Percentiles rank a stretch among this genome's conserved stretches.
phyloP scores from a whole-genome alignment of 768 basidiomycete genomes.

The Suillus alpinus region DNA sequence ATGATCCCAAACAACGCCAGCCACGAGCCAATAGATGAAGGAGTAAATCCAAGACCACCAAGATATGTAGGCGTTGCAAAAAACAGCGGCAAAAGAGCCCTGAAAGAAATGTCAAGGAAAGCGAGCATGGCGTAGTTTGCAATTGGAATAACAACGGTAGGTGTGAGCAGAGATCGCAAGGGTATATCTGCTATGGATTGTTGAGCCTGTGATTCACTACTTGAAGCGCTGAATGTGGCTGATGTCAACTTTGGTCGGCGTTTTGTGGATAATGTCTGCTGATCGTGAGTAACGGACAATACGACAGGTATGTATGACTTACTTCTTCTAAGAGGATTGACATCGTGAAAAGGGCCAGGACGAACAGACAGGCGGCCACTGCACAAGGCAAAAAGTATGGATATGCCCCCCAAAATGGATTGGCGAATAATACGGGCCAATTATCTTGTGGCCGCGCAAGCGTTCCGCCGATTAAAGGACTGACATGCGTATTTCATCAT shows the following conservation, averaged over 20 bases:
- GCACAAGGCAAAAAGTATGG: slow-evolving; percentile 40
- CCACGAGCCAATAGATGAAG: slow-evolving; percentile 38
- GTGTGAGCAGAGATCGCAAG: slow-evolving; percentile 28
- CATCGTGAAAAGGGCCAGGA: slow-evolving; percentile 16
- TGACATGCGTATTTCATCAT: slow-evolving; percentile 34
- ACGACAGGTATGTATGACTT: not conserved
- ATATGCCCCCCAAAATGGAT: slow-evolving; percentile 33
- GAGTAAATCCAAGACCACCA: slow-evolving; percentile 42
- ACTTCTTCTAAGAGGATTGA: slow-evolving; percentile 31
- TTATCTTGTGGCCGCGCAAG: slow-evolving; percentile 53
- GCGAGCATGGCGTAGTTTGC: slow-evolving; percentile 40
- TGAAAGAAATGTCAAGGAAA: slow-evolving; percentile 40
- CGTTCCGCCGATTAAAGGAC: slow-evolving; percentile 58
- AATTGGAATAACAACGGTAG: slow-evolving; percentile 38
- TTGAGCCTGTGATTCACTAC: not conserved
- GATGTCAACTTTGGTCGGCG: not conserved
- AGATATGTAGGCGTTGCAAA: slow-evolving; percentile 40
- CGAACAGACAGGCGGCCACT: slow-evolving; percentile 16
- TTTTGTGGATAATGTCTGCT: not conserved
- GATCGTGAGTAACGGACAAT: too few relatives aligned
- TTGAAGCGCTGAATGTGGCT: not conserved
- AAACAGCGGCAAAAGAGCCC: slow-evolving; percentile 45
- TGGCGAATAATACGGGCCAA: slow-evolving; percentile 47
- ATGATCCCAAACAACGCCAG: slow-evolving; percentile 36
- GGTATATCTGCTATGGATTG: slow-evolving; percentile 23